A percentile compares a stretch with the other conserved stretches of the same genome.
These are phyloP conservation scores for Cladosporium sp. DNA, from an alignment of 2,329 filamentous ascomycete species.

Conservation along the genomic window DNA sequence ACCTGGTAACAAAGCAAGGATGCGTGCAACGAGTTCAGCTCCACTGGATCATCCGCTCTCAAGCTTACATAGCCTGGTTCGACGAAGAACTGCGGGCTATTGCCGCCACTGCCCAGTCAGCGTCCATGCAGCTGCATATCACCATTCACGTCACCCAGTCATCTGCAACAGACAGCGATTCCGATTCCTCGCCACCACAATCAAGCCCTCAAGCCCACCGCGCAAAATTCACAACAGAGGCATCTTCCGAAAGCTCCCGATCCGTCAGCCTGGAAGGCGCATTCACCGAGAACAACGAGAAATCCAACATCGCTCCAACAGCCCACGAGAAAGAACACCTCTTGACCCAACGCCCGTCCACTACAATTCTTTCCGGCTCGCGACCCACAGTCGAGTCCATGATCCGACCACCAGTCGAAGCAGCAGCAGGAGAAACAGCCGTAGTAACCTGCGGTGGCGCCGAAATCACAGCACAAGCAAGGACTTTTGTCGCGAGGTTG, in stretches of 20 bases:
- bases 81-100: slow-evolving; percentile 26
- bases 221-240: neutral
- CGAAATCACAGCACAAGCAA: slow-evolving; percentile 57
- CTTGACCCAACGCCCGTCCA: slow-evolving; percentile 38
- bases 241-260: neutral
- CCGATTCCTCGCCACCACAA: neutral
- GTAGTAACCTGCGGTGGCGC: slow-evolving; percentile 64
- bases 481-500: slow-evolving; percentile 56
- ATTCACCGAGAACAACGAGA: slow-evolving; percentile 28
- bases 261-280: slow-evolving; percentile 17
- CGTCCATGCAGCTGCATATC: slow-evolving; percentile 53
- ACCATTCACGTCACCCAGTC: slow-evolving; percentile 55
- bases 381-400: slow-evolving; percentile 56
- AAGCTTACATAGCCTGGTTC: slow-evolving; percentile 32
- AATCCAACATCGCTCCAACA: slow-evolving; percentile 21
- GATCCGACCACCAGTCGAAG: slow-evolving; percentile 59
- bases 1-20: slow-evolving; percentile 50
- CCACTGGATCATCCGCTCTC: slow-evolving; percentile 35
- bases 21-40: slow-evolving; percentile 32
- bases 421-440: slow-evolving; percentile 62
- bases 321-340: slow-evolving; percentile 10
- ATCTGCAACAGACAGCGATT: neutral
- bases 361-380: slow-evolving; percentile 41
- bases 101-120: slow-evolving; percentile 52
- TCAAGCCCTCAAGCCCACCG: neutral